Percentiles rank a stretch among this genome's conserved stretches.
Evolutionary conservation across 164 flowering plant species (phyloP).

Genomic region (Chimonanthus salicifolius): DNA sequence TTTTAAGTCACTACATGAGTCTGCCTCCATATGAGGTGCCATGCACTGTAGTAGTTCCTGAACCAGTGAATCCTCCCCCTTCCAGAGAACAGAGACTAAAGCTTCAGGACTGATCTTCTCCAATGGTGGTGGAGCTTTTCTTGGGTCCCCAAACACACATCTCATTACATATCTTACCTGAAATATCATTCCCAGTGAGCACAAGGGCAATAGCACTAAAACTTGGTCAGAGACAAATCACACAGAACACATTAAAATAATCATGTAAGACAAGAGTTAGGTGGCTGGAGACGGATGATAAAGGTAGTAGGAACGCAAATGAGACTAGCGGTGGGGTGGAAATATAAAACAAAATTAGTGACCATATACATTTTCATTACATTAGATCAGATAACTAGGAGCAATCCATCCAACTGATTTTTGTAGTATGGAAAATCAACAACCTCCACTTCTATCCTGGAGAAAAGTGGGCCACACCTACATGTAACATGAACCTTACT

Average conservation of each 20-base stretch:
- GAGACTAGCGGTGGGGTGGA: not conserved
- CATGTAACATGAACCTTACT: too few relatives aligned
- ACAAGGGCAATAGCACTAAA: not conserved
- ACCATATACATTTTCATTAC: too few relatives aligned
- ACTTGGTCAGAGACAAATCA: not conserved
- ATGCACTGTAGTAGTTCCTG: slow-evolving; percentile 81
- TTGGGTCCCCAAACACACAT: slow-evolving; percentile 80
- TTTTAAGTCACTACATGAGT: slow-evolving; percentile 47
- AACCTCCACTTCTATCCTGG: too few relatives aligned
- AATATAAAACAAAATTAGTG: too few relatives aligned
- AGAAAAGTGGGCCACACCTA: too few relatives aligned
- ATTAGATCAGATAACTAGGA: too few relatives aligned
- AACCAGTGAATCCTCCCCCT: slow-evolving; percentile 87
- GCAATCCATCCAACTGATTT: too few relatives aligned
- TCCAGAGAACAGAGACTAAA: slow-evolving; percentile 70
- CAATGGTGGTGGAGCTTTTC: slow-evolving; percentile 89
- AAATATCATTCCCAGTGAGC: slow-evolving; percentile 6
- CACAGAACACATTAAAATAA: not conserved
- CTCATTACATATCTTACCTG: slow-evolving; percentile 97
- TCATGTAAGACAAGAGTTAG: not conserved
- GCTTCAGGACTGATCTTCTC: slow-evolving; percentile 72
- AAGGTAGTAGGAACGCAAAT: not conserved
- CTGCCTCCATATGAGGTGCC: slow-evolving; percentile 74
- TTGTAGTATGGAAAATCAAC: too few relatives aligned
- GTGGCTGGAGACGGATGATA: not conserved